Evolutionary conservation across 495 filamentous ascomycete species (phyloP).

Genomic region (Penicillium flavigenum): DNA sequence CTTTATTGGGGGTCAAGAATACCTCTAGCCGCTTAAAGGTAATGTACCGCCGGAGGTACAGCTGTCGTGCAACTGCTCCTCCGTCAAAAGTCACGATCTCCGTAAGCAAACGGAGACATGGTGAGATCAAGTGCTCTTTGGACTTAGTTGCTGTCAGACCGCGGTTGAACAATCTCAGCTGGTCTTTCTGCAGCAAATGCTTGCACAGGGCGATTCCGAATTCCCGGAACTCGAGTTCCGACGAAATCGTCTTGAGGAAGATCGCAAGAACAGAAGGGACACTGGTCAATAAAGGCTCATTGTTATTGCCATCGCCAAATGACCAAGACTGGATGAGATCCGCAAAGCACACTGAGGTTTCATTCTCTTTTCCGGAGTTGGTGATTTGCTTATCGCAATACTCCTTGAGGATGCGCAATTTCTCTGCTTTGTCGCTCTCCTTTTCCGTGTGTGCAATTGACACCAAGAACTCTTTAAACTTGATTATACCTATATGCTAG

Average conservation of each 20-base stretch:
- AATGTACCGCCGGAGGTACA: slow-evolving; percentile 67
- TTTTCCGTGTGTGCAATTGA: slow-evolving; percentile 56
- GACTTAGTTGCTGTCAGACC: slow-evolving; percentile 68
- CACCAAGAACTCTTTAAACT: slow-evolving; percentile 74
- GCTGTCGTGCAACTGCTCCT: slow-evolving; percentile 65
- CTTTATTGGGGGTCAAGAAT: slow-evolving; percentile 48
- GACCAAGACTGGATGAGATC: slow-evolving; percentile 80
- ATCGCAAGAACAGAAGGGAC: slow-evolving; percentile 74
- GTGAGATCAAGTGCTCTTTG: slow-evolving; percentile 83
- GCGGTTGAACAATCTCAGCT: slow-evolving; percentile 68
- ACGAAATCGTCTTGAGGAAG: slow-evolving; percentile 70
- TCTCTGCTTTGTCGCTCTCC: slow-evolving; percentile 47
- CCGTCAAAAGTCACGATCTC: slow-evolving; percentile 81
- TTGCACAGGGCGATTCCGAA: slow-evolving; percentile 71
- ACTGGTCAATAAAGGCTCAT: slow-evolving; percentile 70
- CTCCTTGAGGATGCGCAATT: slow-evolving; percentile 62
- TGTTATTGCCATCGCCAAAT: slow-evolving; percentile 67
- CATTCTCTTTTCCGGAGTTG: slow-evolving; percentile 50
- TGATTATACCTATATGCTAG: slow-evolving; percentile 58
- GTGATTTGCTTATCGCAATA: slow-evolving; percentile 70
- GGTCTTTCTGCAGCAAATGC: slow-evolving; percentile 68
- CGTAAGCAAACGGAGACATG: slow-evolving; percentile 73
- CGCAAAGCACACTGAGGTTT: slow-evolving; percentile 59
- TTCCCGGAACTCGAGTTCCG: slow-evolving; percentile 64
- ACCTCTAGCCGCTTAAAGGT: slow-evolving; percentile 70